Base-by-base conservation (phyloP, 371 early-diverging fungal genomes). In the Mortierella sp. region DNA sequence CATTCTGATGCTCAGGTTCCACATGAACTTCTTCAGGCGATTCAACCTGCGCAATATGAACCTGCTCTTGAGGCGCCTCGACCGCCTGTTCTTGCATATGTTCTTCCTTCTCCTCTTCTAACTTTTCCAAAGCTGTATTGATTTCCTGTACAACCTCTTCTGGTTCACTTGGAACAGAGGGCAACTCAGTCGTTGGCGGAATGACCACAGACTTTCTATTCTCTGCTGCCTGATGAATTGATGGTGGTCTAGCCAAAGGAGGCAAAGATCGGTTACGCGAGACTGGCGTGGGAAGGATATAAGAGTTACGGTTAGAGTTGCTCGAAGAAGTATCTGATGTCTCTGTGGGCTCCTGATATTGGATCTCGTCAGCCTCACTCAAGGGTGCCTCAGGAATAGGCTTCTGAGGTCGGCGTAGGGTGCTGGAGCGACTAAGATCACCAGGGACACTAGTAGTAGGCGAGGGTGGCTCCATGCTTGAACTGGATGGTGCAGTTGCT, bases 191-290 rank as follows among this genome's bases (percentile, higher is more conserved):
- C 2, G 68, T 26, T 1, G 66, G 70, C 23, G 72, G 56, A 28
- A 58, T 54, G 35, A 65, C 72, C 23, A 67, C 54, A 28, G 63
- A 80, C 37, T 26, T 70, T 34, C 74, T 69, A 63, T 80, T 74
- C 51, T 76, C 71, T 10, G 70, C 32, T 22, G n/a, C n/a, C n/a
- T 69, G 66, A 35, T 83, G 83, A 54, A 84, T 66, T 0, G 85
- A 76, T 6, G 85, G 85, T 29, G 80, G 84, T 49, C 81, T 64
- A 2, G 85, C 82, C 64, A 84, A 66, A 3, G 85, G 75, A 35
- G 81, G 74, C 71, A 76, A 37, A 22, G 72, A 43, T 43, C 75
- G 54, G 63, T 65, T 64, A 34, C 71, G 70, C 29, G 76, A 26
- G 23, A 69, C 67, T 34, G 81, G 71, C 15, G 72, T 64, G 10